Conservation (phyloP, 2,329 filamentous ascomycete species). For the Penicillium digitatum region DNA sequence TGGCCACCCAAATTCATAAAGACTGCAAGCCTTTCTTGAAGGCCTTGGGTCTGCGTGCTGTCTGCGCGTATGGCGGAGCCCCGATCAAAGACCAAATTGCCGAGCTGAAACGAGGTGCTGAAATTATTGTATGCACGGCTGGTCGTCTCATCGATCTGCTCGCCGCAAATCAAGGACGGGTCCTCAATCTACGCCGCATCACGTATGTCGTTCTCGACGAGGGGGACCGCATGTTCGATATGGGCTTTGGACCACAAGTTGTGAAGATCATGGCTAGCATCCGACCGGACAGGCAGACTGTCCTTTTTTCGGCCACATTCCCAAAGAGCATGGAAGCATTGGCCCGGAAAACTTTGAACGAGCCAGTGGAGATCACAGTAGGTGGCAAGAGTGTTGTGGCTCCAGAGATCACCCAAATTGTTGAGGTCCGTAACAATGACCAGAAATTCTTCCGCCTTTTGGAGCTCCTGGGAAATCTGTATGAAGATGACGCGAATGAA, state of each 20-base stretch:
- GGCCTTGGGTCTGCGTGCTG: constrained; percentile 74
- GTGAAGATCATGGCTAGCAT: constrained; percentile 94
- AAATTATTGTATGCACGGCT: constrained; percentile 92
- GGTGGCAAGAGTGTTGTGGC: constrained; percentile 72
- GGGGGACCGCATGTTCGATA: constrained; percentile 98
- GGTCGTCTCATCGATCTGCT: constrained; percentile 94
- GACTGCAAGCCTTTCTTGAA: constrained; percentile 95
- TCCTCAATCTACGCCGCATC: constrained; percentile 83
- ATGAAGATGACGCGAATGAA: constrained; percentile 68
- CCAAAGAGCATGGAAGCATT: constrained; percentile 87
- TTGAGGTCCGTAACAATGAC: constrained; percentile 78
- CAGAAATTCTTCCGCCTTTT: constrained; percentile 81
- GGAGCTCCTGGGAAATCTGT: constrained; percentile 80
- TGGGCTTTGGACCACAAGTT: constrained; percentile 98
- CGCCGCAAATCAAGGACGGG: constrained; percentile 86
- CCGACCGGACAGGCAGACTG: constrained; percentile 86
- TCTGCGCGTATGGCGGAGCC: constrained; percentile 90
- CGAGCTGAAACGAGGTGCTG: constrained; percentile 88
- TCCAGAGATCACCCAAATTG: constrained; percentile 78
- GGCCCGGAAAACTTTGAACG: constrained; percentile 80
- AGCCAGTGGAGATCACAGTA: constrained; percentile 86
- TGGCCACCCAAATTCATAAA: constrained; percentile 88
- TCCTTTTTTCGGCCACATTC: constrained; percentile 95
- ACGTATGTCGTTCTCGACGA: constrained; percentile 96
- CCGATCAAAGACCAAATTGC: constrained; percentile 98